phyloP scores from a whole-genome alignment of 768 basidiomycete genomes.

The Auriscalpium vulgare region DNA sequence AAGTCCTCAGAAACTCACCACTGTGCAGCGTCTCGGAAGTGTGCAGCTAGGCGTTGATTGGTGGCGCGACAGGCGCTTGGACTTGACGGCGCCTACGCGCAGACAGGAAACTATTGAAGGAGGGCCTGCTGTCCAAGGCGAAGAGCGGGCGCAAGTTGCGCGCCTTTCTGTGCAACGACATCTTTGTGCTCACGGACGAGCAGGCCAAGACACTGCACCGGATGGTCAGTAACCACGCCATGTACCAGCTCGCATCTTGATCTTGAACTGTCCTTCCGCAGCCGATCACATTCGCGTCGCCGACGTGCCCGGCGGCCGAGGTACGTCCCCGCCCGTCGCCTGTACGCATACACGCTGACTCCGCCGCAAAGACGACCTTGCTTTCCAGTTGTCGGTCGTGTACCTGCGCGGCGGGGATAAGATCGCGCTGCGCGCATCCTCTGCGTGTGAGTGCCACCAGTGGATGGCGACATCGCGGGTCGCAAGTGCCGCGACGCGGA shows the following conservation, averaged over 20 bases:
- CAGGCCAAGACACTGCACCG: conserved; percentile 64
- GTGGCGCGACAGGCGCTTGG: conserved; percentile 48
- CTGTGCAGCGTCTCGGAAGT: background rate
- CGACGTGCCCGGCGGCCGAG: conserved; percentile 42
- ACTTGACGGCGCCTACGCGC: conserved; percentile 85
- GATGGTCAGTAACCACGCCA: conserved; percentile 47
- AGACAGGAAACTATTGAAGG: conserved; percentile 71
- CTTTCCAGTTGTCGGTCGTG: conserved; percentile 57
- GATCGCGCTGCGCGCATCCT: conserved; percentile 50
- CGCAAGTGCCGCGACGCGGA: conserved; percentile 38
- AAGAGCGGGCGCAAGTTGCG: conserved; percentile 78
- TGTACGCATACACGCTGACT: background rate
- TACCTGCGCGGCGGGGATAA: conserved; percentile 72
- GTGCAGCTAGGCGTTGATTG: background rate
- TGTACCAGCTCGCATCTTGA: background rate
- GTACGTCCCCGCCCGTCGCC: conserved; percentile 23
- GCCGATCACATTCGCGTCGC: conserved; percentile 68
- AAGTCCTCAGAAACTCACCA: too few species aligned
- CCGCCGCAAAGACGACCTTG: conserved; percentile 49
- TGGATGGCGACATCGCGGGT: conserved; percentile 40
- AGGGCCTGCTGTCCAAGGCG: conserved; percentile 71
- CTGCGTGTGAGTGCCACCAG: conserved; percentile 47
- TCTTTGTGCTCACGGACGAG: conserved; percentile 79
- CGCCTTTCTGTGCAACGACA: conserved; percentile 82
- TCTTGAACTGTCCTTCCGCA: conserved; percentile 19